Evolutionary conservation across 1,139 yeast species (phyloP).

Genomic region (Debaryomyces robertsiae): DNA sequence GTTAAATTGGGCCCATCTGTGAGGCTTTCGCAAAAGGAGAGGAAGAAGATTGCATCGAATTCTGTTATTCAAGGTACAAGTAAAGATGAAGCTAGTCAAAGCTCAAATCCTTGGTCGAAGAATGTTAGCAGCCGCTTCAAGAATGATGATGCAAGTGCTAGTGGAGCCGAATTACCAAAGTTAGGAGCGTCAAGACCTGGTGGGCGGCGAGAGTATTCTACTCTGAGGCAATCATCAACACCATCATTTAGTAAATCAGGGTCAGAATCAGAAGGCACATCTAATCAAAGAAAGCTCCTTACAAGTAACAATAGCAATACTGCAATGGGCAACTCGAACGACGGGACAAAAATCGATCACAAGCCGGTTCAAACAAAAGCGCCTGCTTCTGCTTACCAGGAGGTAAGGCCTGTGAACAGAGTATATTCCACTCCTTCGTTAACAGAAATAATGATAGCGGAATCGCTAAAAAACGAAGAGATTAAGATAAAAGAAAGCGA

Average conservation of each 20-base stretch:
- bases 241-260: conserved; percentile 6
- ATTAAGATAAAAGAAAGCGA: conserved; percentile 31
- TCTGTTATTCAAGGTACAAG: not conserved
- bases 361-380: not conserved
- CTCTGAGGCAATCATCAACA: not conserved
- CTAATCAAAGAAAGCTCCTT: not conserved
- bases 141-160: too few species aligned
- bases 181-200: not conserved
- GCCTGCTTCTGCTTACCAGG: not conserved
- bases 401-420: conserved; percentile 3
- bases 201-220: not conserved
- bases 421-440: conserved; percentile 26
- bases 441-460: conserved; percentile 45
- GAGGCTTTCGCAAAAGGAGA: conserved; percentile 54
- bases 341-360: not conserved
- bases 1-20: conserved; percentile 38
- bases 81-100: conserved; percentile 1
- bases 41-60: conserved; percentile 35
- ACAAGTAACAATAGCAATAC: not conserved
- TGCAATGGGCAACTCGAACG: too few species aligned
- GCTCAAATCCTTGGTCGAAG: conserved; percentile 8
- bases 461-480: conserved; percentile 48
- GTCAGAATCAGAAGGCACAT: conserved; percentile 1
- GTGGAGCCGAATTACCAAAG: not conserved
- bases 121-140: not conserved